Evolutionary conservation across 106 monocot species (phyloP), one percentile per base, ranked within the genome.

Genomic region (Phalaenopsis equestris): DNA sequence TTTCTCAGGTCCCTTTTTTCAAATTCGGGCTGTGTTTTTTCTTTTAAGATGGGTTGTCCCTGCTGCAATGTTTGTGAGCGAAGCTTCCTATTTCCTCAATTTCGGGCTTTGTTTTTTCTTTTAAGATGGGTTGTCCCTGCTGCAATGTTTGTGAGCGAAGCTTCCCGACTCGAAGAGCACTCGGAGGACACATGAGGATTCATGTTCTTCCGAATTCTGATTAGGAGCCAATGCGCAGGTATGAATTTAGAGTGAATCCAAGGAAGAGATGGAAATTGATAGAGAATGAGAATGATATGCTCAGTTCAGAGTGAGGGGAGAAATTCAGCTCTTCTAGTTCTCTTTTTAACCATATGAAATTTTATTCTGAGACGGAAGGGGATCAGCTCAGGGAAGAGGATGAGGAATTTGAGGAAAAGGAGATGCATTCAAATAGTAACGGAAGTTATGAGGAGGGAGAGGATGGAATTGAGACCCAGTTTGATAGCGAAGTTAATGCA

Each of bases 271-370:
- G 70, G 70, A 30, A 16, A 52, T 10, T 81, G 37, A 19, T 21
- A 5, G 49, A 80, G 70, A 70, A 74, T 4, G 24, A 47, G 43
- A 41, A 41, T 36, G 41, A 73, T 45, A 81, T 41, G 73, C 55
- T 37, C 10, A 49, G 73, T 39, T 2, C 39, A 0, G 56, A 73
- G 19, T 37, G 70, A 0, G 68, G 72, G 14, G 38, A 38, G 9
- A 12, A 8, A 37, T 70, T 70, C 38, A 12, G 14, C 8, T 74
- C 80, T 12, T 74, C 55, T 36, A 55, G n/a, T 24, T 67, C 39
- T 56, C 52, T 74, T 21, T 61, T n/a, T 21, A 61, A 61, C 12
- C 55, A 81, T 52, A 55, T 74, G 80, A 73, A 38, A 17, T 61
- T 3, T n/a, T n/a, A n/a, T 21, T 61, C 61, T 61, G 55, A 81